Evolutionary conservation across 441 rosid genomes (phyloP), one percentile per base, ranked within the genome.

Genomic region (Populus hybrid): DNA sequence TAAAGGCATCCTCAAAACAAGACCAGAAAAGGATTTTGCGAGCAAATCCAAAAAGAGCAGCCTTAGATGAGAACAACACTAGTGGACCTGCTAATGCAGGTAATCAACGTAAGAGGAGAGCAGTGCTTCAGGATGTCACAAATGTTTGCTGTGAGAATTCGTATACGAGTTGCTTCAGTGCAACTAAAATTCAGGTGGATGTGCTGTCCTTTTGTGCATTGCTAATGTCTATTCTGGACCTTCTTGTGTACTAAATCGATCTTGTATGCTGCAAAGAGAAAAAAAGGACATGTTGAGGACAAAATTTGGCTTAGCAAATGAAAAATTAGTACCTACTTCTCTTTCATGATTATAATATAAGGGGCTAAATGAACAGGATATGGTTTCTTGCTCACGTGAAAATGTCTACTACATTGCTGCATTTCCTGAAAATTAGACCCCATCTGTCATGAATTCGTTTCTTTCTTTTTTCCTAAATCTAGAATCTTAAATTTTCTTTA

Each of bases 121-220:
- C 87, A 8, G 91, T 83, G 79, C 92, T 95, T 77, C 87, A 83
- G 81, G 98, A 95, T 83, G 87, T 91, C 82, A 86, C 98, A 6
- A 93, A 93, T 85, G 87, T 86, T 82, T 78, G 86, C 72, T 87
- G 89, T 75, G 79, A 82, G 38, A 80, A 67, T 77, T 83, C 91
- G 38, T 83, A 84, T 67, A 80, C 18, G 65, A 90, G 82, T 81
- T 88, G 89, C 84, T 79, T 87, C 74, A 85, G 75, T 76, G 86
- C 88, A 79, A 75, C 88, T 32, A 84, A 86, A 81, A 70, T 85
- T 80, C 86, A 91, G 93, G 98, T 91, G 81, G 75, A 84, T 79
- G 23, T 40, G 76, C 76, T 50, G 36, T 69, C 50, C 79, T 74
- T 71, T 46, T 9, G 2, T 6, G 12, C 46, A 40, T 40, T 40